A percentile compares a stretch with the other conserved stretches of the same genome.
These are phyloP conservation scores for Lactarius psammicola DNA, from an alignment of 768 basidiomycete species.

Conservation along the genomic window DNA sequence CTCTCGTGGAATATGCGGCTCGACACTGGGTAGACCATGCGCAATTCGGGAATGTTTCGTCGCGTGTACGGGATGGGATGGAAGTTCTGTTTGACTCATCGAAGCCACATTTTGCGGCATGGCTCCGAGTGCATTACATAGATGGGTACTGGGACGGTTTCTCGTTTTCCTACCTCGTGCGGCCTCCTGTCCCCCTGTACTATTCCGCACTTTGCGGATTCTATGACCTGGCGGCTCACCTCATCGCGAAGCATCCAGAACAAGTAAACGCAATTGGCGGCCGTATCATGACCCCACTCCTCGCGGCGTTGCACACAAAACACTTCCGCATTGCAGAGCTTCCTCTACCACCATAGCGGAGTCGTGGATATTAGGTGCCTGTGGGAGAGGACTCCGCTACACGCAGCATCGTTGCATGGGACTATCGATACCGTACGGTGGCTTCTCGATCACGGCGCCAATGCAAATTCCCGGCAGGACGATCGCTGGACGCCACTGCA, in stretches of 20 bases:
- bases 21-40: neutral
- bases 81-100: neutral
- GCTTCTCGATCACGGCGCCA: neutral
- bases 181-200: neutral
- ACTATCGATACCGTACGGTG: neutral
- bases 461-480: neutral
- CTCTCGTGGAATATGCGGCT: neutral
- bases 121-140: neutral
- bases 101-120: neutral
- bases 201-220: neutral
- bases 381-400: neutral
- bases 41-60: neutral
- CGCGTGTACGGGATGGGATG: neutral
- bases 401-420: neutral
- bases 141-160: neutral
- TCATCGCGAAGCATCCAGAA: neutral
- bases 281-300: neutral
- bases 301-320: neutral
- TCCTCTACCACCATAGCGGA: neutral
- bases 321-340: neutral
- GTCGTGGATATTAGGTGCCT: too few relatives aligned
- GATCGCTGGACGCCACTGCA: neutral
- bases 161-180: neutral
- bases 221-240: neutral
- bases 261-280: neutral